A percentile compares a stretch with the other conserved stretches of the same genome.
phyloP scores from a whole-genome alignment of 2,329 filamentous ascomycete species.

The Polytolypa hystricis region DNA sequence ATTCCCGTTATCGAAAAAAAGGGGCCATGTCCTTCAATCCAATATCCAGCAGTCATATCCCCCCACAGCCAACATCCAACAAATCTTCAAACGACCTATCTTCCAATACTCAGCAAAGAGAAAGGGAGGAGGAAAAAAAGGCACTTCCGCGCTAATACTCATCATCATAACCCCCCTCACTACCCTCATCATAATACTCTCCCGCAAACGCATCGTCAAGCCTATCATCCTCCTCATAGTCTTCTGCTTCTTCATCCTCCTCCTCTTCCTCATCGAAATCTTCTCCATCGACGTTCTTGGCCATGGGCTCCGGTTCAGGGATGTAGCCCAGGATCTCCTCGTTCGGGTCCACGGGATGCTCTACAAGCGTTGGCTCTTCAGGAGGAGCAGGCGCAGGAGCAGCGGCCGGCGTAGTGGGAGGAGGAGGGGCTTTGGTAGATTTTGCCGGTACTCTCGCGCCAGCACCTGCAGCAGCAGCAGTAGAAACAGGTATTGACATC shows the following conservation, averaged over 20 bases:
- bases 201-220: constrained; percentile 29
- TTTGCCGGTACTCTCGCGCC: not conserved
- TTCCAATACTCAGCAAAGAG: too few relatives aligned
- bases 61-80: too few relatives aligned
- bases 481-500: not conserved
- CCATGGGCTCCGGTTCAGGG: constrained; percentile 10
- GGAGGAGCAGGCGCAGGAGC: not conserved
- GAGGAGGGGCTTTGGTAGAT: not conserved
- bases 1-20: too few relatives aligned
- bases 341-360: constrained; percentile 11
- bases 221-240: constrained; percentile 23
- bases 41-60: too few relatives aligned
- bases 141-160: constrained; percentile 12
- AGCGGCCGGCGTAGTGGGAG: not conserved
- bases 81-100: too few relatives aligned
- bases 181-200: constrained; percentile 22
- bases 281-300: constrained; percentile 16
- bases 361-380: not conserved
- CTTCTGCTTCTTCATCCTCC: constrained; percentile 23
- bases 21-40: too few relatives aligned
- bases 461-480: too few relatives aligned
- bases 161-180: constrained; percentile 26
- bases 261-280: constrained; percentile 18
- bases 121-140: constrained; percentile 2
- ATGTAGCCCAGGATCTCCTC: constrained; percentile 18